phyloP scores from a whole-genome alignment of 1,139 yeast genomes.

The Diutina scorzettiae region DNA sequence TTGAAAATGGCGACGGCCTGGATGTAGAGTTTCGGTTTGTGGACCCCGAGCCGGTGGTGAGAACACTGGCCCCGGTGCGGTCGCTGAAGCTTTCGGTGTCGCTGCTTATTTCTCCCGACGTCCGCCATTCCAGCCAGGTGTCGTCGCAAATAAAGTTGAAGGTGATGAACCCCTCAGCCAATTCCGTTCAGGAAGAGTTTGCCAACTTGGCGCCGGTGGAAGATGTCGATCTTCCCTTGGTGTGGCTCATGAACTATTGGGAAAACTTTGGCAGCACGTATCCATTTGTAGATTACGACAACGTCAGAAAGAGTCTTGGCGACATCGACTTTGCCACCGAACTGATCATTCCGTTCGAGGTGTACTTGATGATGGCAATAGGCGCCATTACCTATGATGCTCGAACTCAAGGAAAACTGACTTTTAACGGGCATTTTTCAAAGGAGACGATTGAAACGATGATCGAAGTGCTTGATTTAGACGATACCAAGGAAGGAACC shows the following conservation, averaged over 20 bases:
- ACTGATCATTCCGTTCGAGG: conserved; percentile 25
- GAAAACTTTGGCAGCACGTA: conserved; percentile 25
- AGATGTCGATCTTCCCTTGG: conserved; percentile 18
- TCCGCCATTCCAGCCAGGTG: not conserved
- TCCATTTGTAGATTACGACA: conserved; percentile 22
- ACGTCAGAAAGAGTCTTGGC: conserved; percentile 14
- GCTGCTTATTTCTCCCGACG: not conserved
- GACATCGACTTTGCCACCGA: conserved; percentile 23
- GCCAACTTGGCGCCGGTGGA: conserved; percentile 23
- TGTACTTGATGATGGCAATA: conserved; percentile 26
- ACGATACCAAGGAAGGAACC: conserved; percentile 12
- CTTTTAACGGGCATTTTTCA: conserved; percentile 1
- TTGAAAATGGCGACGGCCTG: not conserved
- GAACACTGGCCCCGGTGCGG: no score
- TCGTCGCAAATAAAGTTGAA: not conserved
- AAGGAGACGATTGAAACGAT: conserved; percentile 19
- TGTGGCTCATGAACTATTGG: conserved; percentile 23
- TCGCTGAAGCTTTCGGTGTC: not conserved
- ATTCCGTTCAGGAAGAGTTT: conserved; percentile 19
- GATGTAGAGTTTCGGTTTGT: not conserved
- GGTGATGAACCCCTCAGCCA: not conserved
- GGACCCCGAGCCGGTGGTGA: not conserved
- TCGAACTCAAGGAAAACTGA: conserved; percentile 9
- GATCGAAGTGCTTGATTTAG: conserved; percentile 23
- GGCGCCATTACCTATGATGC: conserved; percentile 29